Evolutionary conservation across 345 rosid genomes (phyloP), one percentile per base, ranked within the genome.

Genomic region (Eucalyptus marginata): DNA sequence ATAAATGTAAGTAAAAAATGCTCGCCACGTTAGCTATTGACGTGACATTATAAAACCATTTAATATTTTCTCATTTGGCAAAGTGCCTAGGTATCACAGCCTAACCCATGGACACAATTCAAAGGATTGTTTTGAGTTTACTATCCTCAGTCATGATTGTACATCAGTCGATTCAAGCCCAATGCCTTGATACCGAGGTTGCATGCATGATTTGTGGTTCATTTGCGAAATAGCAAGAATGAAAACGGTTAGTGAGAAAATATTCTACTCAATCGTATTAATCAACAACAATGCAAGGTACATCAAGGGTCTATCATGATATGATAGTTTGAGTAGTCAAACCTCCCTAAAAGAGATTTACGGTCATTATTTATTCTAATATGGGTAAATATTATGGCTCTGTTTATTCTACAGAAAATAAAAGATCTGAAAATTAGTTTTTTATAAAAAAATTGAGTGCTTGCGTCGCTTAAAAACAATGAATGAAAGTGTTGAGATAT

Each of bases 401-500:
- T 0, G 1, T 56, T 56, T 56, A 29, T 56, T 56, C 3, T 24
- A 56, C 0, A 0, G 0, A 56, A 56, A 56, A 8, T 56, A 56
- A 56, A 56, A 8, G 0, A 9, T 56, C 9, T 56, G 62, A 56
- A 50, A 49, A 3, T 20, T 22, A 3, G n/a, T 7, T 18, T 52
- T 51, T 8, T 52, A 40, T 17, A 1, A 14, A 10, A 13, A 52
- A 51, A 7, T 51, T 8, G 27, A 22, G 5, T 0, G 27, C 1
- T 22, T 22, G 27, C 12, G 9, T 22, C 0, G 0, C 59, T 2
- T 56, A 56, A 20, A 24, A 56, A 56, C 11, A 56, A 56, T 2
- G 13, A 59, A 27, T 1, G 0, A 3, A 10, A 27, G 18, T 31
- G 12, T 52, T 52, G 24, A 52, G 58, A 52, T 0, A 52, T 7